These are phyloP conservation scores for Hibiscus mutabilis DNA, from an alignment of 345 rosid genomes.

Conservation along the genomic window DNA sequence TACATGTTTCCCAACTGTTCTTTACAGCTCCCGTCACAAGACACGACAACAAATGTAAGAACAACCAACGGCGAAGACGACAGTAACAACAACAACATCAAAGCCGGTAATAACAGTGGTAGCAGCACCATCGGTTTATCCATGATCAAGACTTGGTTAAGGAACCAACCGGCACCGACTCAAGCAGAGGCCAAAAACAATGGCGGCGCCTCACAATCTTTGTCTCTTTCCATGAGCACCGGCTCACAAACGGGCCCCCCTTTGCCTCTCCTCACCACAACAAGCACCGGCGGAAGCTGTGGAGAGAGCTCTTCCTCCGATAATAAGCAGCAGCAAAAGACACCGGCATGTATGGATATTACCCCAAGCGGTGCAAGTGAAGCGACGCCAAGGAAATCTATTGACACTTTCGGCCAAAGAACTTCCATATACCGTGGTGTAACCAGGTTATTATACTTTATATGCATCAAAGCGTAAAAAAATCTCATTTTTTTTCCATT, in stretches of 20 bases:
- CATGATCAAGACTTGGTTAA: slow-evolving; percentile 76
- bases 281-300: slow-evolving; percentile 13
- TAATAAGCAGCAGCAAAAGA: slow-evolving; percentile 17
- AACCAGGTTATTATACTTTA: slow-evolving; percentile 46
- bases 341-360: slow-evolving; percentile 5
- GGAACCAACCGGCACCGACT: slow-evolving; percentile 50
- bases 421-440: slow-evolving; percentile 95
- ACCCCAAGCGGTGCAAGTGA: slow-evolving; percentile 26
- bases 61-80: slow-evolving; percentile 16
- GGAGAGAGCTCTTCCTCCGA: slow-evolving; percentile 29
- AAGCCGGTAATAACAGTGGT: background rate
- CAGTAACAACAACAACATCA: background rate
- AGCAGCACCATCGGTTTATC: slow-evolving; percentile 52
- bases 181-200: slow-evolving; percentile 25
- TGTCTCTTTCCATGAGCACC: slow-evolving; percentile 53
- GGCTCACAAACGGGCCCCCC: slow-evolving; percentile 33
- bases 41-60: background rate
- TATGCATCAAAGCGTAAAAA: background rate
- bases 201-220: slow-evolving; percentile 35
- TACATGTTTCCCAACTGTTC: slow-evolving; percentile 1
- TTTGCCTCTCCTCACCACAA: slow-evolving; percentile 18
- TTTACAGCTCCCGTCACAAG: slow-evolving; percentile 14
- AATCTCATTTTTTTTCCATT: background rate
- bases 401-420: slow-evolving; percentile 85
- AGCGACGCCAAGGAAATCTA: slow-evolving; percentile 52